Evolutionary conservation across 148 eudicot genomes (phyloP), one percentile per base, ranked within the genome.

Genomic region (Silene latifolia): DNA sequence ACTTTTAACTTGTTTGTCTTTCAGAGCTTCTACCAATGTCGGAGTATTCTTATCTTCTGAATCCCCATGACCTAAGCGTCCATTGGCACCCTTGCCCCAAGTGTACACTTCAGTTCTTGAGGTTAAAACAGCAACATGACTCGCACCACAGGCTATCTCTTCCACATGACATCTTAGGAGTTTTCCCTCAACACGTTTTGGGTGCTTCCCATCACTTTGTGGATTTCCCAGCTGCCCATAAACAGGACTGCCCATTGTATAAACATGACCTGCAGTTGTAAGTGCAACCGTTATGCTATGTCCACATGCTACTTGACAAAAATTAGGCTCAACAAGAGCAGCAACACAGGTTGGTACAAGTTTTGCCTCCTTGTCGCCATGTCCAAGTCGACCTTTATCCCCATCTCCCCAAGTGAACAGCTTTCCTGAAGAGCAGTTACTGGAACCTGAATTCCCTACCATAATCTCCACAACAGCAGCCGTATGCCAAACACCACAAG

Each of bases 361-460:
- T 85, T 90, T 94, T 42, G 96, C 70, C 84, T 94, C 97, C 87
- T 85, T 90, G 72, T 94, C 97, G 79, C 98, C 97, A 67, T 94
- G 98, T 39, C 98, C 98, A 66, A 94, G 93, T 77, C 93, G 84
- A 76, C 90, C 86, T 87, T 94, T 94, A 82, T 94, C 98, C 44
- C 97, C 98, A 82, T 94, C 98, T 67, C 98, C 98, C 98, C 98
- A 94, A 57, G 98, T 94, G 78, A 94, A 94, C 57, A 94, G 86
- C 76, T 94, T 94, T 23, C 97, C 98, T 6, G 98, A 94, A 77
- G 98, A 94, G 79, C 95, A 89, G 83, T 90, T 94, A 70, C 97
- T 87, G 74, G 98, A 89, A 75, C 96, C 89, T 56, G 93, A 84
- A 82, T 81, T 92, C 75, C 97, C 98, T 51, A 90, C 96, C 97